phyloP scores from a whole-genome alignment of 1,284 basidiomycete genomes.

The Irpex sp. region DNA sequence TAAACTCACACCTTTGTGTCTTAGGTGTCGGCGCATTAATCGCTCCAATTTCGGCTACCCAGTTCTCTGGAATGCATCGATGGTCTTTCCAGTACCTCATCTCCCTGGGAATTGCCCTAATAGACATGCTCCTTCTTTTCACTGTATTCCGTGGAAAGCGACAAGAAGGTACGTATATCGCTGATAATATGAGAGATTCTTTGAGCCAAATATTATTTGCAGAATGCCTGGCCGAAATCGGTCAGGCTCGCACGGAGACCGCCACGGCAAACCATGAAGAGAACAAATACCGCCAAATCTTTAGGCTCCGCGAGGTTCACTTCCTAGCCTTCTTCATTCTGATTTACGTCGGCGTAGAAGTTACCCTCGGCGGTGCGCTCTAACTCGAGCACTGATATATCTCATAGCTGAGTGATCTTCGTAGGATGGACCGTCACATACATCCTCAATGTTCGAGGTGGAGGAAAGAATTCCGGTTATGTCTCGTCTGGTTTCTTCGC shows the following conservation, averaged over 20 bases:
- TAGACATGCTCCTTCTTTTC: constrained; percentile 41
- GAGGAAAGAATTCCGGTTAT: constrained; percentile 46
- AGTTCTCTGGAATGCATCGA: constrained; percentile 45
- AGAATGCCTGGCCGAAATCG: constrained; percentile 33
- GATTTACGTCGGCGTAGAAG: constrained; percentile 45
- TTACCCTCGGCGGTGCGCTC: constrained; percentile 40
- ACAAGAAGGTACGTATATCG: constrained; percentile 44
- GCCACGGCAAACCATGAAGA: constrained; percentile 15
- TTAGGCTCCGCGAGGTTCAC: constrained; percentile 34
- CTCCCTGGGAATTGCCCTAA: constrained; percentile 51
- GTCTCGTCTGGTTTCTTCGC: constrained; percentile 50
- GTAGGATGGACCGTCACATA: constrained; percentile 49
- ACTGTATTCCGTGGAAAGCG: constrained; percentile 50
- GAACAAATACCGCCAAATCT: constrained; percentile 37
- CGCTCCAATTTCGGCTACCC: constrained; percentile 60
- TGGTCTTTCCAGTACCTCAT: constrained; percentile 68
- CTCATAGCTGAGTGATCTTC: too few relatives aligned
- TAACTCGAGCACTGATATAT: not conserved
- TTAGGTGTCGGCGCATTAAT: constrained; percentile 56
- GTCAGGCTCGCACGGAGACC: constrained; percentile 22
- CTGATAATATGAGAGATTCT: not conserved
- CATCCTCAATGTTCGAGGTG: constrained; percentile 39
- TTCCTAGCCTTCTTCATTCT: constrained; percentile 41
- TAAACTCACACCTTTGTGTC: not conserved
- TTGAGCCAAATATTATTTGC: not conserved